These are phyloP conservation scores for Chlamydomonas sp. DNA, from an alignment of 139 green algal species.

Conservation along the genomic window DNA sequence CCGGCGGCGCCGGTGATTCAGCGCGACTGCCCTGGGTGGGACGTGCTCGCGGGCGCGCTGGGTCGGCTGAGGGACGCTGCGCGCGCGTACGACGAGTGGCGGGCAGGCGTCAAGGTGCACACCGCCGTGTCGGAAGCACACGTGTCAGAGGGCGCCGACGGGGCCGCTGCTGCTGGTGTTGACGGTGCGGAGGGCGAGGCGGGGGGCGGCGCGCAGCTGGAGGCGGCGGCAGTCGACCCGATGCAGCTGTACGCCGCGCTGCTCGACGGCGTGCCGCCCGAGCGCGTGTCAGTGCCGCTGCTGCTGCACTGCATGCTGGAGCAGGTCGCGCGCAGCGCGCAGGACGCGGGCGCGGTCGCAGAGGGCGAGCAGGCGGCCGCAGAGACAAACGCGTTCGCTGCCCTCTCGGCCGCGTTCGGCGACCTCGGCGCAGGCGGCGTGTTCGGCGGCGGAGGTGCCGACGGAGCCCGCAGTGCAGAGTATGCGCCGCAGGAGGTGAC, in stretches of 20 bases:
- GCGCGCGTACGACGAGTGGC: constrained; percentile 41
- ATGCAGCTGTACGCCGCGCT: constrained; percentile 32
- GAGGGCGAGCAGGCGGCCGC: constrained; percentile 20
- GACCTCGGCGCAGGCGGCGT: constrained; percentile 3
- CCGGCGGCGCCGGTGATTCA: not conserved
- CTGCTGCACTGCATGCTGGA: constrained; percentile 51
- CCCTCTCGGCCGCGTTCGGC: constrained; percentile 17
- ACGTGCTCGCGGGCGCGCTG: constrained; percentile 16
- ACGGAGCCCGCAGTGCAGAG: not conserved
- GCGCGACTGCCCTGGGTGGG: constrained; percentile 26
- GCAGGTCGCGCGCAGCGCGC: constrained; percentile 36
- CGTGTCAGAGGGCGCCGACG: not conserved
- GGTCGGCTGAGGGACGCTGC: constrained; percentile 12
- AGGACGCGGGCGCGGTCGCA: constrained; percentile 18
- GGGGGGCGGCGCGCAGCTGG: not conserved
- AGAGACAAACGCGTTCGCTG: constrained; percentile 15
- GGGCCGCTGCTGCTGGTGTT: no score
- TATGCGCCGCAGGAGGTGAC: constrained; percentile 11
- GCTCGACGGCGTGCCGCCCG: constrained; percentile 33
- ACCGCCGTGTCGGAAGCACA: not conserved
- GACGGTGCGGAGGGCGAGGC: not conserved
- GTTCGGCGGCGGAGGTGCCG: not conserved
- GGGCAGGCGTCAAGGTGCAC: constrained; percentile 30
- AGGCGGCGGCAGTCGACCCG: not conserved
- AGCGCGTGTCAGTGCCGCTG: constrained; percentile 40